These are phyloP conservation scores for Sclerotinia spermophila DNA, from an alignment of 2,329 filamentous ascomycete species.

Conservation along the genomic window DNA sequence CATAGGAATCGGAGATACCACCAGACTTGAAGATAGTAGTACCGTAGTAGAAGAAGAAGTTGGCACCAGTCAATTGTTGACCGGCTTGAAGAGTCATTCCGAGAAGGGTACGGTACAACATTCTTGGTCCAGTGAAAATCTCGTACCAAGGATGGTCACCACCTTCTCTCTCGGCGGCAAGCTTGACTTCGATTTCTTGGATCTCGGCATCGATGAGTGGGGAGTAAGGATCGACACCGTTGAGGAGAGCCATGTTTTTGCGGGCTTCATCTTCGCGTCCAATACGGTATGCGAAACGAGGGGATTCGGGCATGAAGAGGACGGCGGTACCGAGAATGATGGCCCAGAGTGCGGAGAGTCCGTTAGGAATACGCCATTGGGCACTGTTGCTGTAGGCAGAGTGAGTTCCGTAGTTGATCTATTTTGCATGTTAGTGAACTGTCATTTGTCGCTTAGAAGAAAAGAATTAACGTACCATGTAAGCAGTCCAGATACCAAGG, in stretches of 20 bases:
- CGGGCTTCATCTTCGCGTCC: constrained; percentile 49
- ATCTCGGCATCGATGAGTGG: constrained; percentile 46
- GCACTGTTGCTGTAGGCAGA: constrained; percentile 41
- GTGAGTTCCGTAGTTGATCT: constrained; percentile 60
- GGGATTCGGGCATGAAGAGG: constrained; percentile 53
- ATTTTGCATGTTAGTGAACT: constrained; percentile 38
- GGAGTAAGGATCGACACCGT: constrained; percentile 41
- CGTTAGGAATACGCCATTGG: constrained; percentile 62
- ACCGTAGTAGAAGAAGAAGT: constrained; percentile 65
- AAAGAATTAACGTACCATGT: constrained; percentile 42
- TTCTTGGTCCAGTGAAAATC: constrained; percentile 64
- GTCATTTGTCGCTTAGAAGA: neutral
- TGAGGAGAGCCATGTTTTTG: constrained; percentile 45
- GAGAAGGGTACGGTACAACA: constrained; percentile 60
- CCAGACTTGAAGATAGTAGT: constrained; percentile 64
- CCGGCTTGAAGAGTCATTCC: constrained; percentile 61
- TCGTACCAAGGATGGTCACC: constrained; percentile 45
- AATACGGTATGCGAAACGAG: constrained; percentile 48
- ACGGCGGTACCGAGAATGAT: constrained; percentile 49
- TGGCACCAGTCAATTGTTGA: constrained; percentile 66
- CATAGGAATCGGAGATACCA: constrained; percentile 61
- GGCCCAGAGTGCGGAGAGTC: constrained; percentile 54
- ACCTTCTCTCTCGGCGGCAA: constrained; percentile 45
- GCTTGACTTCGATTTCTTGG: constrained; percentile 49
- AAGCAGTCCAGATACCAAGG: constrained; percentile 58